A percentile compares a stretch with the other conserved stretches of the same genome.
Evolutionary conservation across 75 land plant species (phyloP).

Genomic region (Picea glauca): DNA sequence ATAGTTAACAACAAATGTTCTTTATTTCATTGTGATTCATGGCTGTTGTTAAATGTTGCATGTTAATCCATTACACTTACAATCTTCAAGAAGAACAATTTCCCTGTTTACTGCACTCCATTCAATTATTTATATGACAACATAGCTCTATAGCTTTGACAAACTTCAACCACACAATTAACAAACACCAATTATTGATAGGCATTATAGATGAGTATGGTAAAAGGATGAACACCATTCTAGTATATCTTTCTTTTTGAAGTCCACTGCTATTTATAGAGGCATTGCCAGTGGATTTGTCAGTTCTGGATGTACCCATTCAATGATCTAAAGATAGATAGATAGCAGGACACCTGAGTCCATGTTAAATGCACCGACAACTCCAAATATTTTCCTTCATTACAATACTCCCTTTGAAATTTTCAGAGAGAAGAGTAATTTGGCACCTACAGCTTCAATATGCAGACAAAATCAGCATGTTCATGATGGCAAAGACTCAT

Average conservation of each 20-base stretch:
- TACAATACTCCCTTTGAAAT: background rate
- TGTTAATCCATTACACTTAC: too few relatives aligned
- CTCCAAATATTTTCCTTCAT: background rate
- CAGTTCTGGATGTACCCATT: background rate
- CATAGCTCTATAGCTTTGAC: too few relatives aligned
- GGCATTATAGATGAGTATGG: too few relatives aligned
- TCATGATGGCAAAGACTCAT: background rate
- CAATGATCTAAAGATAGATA: background rate
- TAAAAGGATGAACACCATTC: background rate
- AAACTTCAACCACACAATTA: too few relatives aligned
- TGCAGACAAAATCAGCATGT: background rate
- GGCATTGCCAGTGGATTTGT: background rate
- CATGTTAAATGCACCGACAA: background rate
- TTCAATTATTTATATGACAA: too few relatives aligned
- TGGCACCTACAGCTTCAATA: background rate
- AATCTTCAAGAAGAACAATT: too few relatives aligned
- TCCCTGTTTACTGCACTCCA: too few relatives aligned
- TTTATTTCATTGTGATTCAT: too few relatives aligned
- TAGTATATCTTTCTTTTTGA: background rate
- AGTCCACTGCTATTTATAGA: background rate
- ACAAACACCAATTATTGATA: too few relatives aligned
- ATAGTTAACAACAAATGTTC: too few relatives aligned
- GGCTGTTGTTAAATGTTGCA: too few relatives aligned
- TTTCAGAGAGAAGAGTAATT: background rate
- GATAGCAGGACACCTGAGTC: background rate